A percentile compares a stretch with the other conserved stretches of the same genome.
phyloP scores from a whole-genome alignment of 176 grass and related monocot species.

The Stipa capillata region DNA sequence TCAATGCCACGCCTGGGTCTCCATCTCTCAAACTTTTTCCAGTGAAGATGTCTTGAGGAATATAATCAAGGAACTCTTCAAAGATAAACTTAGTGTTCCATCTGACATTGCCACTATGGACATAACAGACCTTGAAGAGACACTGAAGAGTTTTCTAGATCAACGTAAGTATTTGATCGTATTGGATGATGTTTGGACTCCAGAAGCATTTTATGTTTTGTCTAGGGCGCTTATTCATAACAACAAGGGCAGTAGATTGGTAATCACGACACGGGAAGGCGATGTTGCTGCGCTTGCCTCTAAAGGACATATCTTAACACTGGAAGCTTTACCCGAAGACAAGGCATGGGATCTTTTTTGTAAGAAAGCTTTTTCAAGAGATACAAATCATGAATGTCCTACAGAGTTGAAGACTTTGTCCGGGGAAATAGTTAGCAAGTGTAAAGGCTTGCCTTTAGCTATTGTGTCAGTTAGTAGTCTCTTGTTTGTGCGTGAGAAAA shows the following conservation, averaged over 20 bases:
- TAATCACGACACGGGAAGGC: not conserved
- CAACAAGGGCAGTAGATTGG: not conserved
- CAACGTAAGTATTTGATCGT: not conserved
- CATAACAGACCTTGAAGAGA: not conserved
- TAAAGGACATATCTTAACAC: not conserved
- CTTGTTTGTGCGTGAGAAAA: not conserved
- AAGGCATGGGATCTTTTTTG: not conserved
- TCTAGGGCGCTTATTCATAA: not conserved
- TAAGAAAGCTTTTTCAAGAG: not conserved
- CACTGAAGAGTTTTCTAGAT: not conserved
- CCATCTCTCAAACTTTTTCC: not conserved
- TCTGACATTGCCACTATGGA: not conserved
- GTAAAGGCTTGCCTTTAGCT: not conserved
- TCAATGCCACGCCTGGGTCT: not conserved
- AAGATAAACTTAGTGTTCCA: not conserved
- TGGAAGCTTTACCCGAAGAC: not conserved
- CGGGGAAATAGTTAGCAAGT: not conserved
- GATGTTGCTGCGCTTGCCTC: not conserved
- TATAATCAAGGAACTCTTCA: not conserved
- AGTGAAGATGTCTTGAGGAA: not conserved
- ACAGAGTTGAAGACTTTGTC: not conserved
- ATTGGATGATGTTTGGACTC: not conserved
- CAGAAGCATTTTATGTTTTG: not conserved
- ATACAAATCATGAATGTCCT: not conserved
- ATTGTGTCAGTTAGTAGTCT: not conserved